Evolutionary conservation across 192 early-diverging fungal species (phyloP).

Genomic region (Mortierella claussenii): DNA sequence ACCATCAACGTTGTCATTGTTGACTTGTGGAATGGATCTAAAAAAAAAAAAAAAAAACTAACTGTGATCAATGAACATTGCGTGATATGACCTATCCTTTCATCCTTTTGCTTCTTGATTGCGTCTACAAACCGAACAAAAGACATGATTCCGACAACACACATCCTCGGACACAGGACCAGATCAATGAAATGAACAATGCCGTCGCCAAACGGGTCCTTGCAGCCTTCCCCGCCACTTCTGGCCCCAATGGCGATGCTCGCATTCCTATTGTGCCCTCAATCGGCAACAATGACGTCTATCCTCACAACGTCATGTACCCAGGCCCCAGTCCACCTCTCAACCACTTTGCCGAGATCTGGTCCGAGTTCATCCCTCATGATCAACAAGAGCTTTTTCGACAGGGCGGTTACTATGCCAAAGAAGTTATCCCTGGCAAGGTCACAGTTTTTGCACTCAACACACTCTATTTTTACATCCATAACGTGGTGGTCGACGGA

Average conservation of each 20-base stretch:
- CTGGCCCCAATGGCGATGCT: slow-evolving; percentile 1
- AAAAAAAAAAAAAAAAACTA: not conserved
- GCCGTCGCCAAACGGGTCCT: slow-evolving; percentile 53
- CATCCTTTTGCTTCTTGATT: not conserved
- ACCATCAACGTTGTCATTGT: not conserved
- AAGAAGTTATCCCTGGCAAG: slow-evolving; percentile 51
- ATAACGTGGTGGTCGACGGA: slow-evolving; percentile 64
- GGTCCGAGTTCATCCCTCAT: slow-evolving; percentile 64
- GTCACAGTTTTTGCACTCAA: slow-evolving; percentile 68
- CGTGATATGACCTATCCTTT: not conserved
- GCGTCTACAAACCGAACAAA: not conserved
- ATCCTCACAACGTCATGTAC: slow-evolving; percentile 69
- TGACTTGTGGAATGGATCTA: not conserved
- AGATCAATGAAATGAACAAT: slow-evolving; percentile 64
- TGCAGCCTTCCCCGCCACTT: slow-evolving; percentile 48
- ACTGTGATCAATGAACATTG: no score
- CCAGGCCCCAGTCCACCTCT: slow-evolving; percentile 58
- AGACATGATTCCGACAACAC: slow-evolving; percentile 73
- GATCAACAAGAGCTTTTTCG: slow-evolving; percentile 61
- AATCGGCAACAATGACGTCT: slow-evolving; percentile 77
- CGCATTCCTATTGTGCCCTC: slow-evolving; percentile 59
- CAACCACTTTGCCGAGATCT: slow-evolving; percentile 55
- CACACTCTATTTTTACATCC: slow-evolving; percentile 64
- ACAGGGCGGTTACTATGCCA: slow-evolving; percentile 67
- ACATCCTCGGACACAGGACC: slow-evolving; percentile 60